phyloP scores from a whole-genome alignment of 768 basidiomycete species.

The Daedaleopsis sinensis region DNA sequence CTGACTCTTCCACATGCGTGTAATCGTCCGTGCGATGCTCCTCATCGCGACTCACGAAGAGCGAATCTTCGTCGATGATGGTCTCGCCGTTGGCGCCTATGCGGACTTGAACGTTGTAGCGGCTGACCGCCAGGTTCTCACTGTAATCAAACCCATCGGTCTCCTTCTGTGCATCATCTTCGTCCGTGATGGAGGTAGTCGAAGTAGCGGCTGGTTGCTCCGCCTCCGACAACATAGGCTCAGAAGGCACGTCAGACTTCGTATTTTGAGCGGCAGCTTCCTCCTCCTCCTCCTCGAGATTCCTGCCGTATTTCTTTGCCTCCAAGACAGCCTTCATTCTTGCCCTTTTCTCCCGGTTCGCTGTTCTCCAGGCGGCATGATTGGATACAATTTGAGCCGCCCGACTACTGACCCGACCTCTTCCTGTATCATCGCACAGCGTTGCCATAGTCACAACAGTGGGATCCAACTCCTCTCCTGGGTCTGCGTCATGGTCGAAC shows the following conservation, averaged over 20 bases:
- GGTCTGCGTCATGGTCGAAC: constrained; percentile 61
- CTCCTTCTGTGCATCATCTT: constrained; percentile 42
- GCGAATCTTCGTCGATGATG: constrained; percentile 82
- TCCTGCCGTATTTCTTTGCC: constrained; percentile 72
- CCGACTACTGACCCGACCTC: constrained; percentile 79
- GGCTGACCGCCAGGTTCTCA: constrained; percentile 63
- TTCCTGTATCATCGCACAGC: constrained; percentile 76
- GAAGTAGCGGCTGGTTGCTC: constrained; percentile 1
- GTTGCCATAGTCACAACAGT: constrained; percentile 82
- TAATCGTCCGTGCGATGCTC: constrained; percentile 73
- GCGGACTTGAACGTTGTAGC: constrained; percentile 83
- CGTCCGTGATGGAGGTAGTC: constrained; percentile 1
- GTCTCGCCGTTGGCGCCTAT: constrained; percentile 88
- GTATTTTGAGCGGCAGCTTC: background rate
- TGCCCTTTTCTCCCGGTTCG: constrained; percentile 66
- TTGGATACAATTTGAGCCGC: constrained; percentile 72
- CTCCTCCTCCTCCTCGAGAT: constrained; percentile 47
- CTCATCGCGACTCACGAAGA: constrained; percentile 73
- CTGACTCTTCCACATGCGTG: constrained; percentile 81
- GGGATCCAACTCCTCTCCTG: constrained; percentile 82
- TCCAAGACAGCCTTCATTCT: constrained; percentile 68
- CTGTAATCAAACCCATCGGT: constrained; percentile 73
- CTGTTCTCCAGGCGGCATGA: constrained; percentile 71
- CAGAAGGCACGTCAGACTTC: background rate
- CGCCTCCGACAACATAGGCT: background rate